Conservation (phyloP, 2,329 filamentous ascomycete species). For the Aspergillus sp. region DNA sequence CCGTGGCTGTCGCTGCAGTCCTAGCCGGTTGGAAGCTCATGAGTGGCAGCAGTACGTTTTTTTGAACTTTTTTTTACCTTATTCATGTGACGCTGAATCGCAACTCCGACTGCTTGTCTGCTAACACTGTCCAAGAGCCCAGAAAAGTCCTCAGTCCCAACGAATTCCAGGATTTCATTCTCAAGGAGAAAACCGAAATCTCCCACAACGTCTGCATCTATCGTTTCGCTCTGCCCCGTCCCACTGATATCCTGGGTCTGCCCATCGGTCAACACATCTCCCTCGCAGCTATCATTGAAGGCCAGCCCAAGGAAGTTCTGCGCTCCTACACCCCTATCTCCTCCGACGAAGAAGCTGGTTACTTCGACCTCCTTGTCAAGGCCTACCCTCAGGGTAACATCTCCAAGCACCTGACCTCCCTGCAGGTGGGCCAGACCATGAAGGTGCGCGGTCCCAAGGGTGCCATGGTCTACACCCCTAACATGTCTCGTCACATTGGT, state of each 20-base stretch:
- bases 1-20: slow-evolving; percentile 56
- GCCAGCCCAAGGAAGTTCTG: slow-evolving; percentile 71
- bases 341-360: slow-evolving; percentile 78
- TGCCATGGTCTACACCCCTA: slow-evolving; percentile 93
- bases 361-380: slow-evolving; percentile 96
- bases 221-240: slow-evolving; percentile 75
- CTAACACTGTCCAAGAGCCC: slow-evolving; percentile 39
- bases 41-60: slow-evolving; percentile 45
- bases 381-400: slow-evolving; percentile 97
- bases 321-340: slow-evolving; percentile 90
- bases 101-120: too few species aligned
- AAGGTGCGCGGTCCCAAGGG: slow-evolving; percentile 91
- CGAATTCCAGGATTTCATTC: slow-evolving; percentile 82
- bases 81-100: not conserved
- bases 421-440: slow-evolving; percentile 78
- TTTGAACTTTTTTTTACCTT: not conserved
- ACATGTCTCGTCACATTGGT: slow-evolving; percentile 92
- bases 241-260: slow-evolving; percentile 77
- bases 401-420: slow-evolving; percentile 78
- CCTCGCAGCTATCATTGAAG: slow-evolving; percentile 73
- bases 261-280: slow-evolving; percentile 99
- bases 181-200: slow-evolving; percentile 89
- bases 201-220: slow-evolving; percentile 99
- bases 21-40: slow-evolving; percentile 66
- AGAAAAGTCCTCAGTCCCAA: slow-evolving; percentile 80